Evolutionary conservation across 1,284 basidiomycete species (phyloP).

Genomic region (Neonothopanus nambi): DNA sequence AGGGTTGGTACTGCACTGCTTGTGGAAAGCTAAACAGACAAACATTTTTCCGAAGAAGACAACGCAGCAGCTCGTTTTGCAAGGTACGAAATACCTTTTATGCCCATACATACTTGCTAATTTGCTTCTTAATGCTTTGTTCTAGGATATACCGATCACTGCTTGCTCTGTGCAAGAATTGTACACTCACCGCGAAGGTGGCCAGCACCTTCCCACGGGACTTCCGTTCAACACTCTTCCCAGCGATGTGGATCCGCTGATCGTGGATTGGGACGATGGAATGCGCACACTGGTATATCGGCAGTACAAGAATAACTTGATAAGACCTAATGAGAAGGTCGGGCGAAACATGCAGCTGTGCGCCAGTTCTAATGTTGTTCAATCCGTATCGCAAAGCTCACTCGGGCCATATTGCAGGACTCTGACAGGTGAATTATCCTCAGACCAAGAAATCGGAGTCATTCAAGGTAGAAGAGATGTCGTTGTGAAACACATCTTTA

Average conservation of each 20-base stretch:
- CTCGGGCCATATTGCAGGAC: too few species aligned
- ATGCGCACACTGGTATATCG: slow-evolving; percentile 37
- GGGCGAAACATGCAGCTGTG: too few species aligned
- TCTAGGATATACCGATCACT: slow-evolving; percentile 24
- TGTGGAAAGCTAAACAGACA: slow-evolving; percentile 47
- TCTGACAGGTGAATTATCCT: not conserved
- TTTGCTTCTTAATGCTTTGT: not conserved
- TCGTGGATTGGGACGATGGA: slow-evolving; percentile 32
- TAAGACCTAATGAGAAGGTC: too few species aligned
- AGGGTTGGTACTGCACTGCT: slow-evolving; percentile 40
- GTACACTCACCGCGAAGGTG: slow-evolving; percentile 33
- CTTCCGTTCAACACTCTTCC: slow-evolving; percentile 34
- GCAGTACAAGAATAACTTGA: slow-evolving; percentile 10
- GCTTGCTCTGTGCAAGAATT: slow-evolving; percentile 18
- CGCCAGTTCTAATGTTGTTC: too few species aligned
- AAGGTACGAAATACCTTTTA: slow-evolving; percentile 25
- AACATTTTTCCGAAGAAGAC: slow-evolving; percentile 36
- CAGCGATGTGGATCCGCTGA: slow-evolving; percentile 18
- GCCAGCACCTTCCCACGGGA: slow-evolving; percentile 30
- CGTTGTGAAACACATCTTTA: slow-evolving; percentile 42
- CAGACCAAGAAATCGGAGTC: not conserved
- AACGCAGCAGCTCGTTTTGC: slow-evolving; percentile 36
- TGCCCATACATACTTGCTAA: not conserved
- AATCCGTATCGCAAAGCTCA: too few species aligned
- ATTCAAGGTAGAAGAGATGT: not conserved